Evolutionary conservation across 78 protist genomes (phyloP).

Genomic region (Cavenderia fasciculata): DNA sequence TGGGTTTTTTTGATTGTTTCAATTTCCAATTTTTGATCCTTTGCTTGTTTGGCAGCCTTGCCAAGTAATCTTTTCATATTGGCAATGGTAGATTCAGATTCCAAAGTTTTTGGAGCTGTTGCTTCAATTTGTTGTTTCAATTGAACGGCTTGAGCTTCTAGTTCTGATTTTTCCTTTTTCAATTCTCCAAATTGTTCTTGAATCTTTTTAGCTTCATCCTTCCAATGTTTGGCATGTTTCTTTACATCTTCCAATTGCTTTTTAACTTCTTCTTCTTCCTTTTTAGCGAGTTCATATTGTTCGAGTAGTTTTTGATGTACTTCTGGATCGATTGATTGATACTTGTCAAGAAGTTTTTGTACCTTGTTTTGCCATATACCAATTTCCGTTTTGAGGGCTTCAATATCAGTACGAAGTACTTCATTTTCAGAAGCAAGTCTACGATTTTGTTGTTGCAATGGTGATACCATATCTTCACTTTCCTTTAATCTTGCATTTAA

Average conservation of each 20-base stretch:
- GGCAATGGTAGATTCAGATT: not conserved
- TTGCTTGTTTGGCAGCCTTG: not conserved
- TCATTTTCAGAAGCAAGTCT: slow-evolving; percentile 17
- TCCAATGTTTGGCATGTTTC: slow-evolving; percentile 77
- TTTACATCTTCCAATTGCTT: slow-evolving; percentile 52
- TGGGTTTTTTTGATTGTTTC: slow-evolving; percentile 2
- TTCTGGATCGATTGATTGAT: slow-evolving; percentile 65
- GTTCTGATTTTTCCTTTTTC: slow-evolving; percentile 26
- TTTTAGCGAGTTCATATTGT: slow-evolving; percentile 1
- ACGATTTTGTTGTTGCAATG: slow-evolving; percentile 1
- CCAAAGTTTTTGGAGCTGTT: not conserved
- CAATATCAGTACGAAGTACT: slow-evolving; percentile 47
- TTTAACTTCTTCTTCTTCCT: slow-evolving; percentile 24
- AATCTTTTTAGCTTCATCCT: slow-evolving; percentile 30
- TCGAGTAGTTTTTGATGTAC: slow-evolving; percentile 54
- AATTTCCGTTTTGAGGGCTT: slow-evolving; percentile 40
- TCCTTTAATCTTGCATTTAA: not conserved
- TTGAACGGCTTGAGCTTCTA: slow-evolving; percentile 3
- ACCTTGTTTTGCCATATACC: slow-evolving; percentile 38
- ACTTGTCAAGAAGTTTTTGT: slow-evolving; percentile 46
- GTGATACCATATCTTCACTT: slow-evolving; percentile 18
- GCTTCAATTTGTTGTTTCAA: not conserved
- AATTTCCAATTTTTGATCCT: not conserved
- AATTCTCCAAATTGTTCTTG: not conserved
- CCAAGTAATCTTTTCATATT: not conserved